These are phyloP conservation scores for Penicillium nucicola DNA, from an alignment of 495 filamentous ascomycete species.

Conservation along the genomic window DNA sequence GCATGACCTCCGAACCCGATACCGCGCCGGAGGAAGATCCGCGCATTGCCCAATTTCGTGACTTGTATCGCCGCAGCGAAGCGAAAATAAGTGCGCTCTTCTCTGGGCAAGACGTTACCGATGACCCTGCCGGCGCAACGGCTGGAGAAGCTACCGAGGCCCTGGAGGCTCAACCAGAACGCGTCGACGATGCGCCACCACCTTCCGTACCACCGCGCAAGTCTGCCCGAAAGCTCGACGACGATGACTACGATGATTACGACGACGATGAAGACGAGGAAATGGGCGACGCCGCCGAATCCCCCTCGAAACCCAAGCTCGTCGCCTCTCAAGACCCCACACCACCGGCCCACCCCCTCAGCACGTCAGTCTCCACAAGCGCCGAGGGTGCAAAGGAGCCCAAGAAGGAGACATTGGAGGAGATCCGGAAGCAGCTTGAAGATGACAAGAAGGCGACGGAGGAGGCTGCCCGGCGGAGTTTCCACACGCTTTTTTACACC, in stretches of 20 bases:
- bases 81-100: slow-evolving; percentile 59
- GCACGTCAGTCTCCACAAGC: slow-evolving; percentile 23
- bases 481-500: slow-evolving; percentile 90
- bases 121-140: slow-evolving; percentile 26
- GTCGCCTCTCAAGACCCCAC: slow-evolving; percentile 37
- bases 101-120: slow-evolving; percentile 41
- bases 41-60: slow-evolving; percentile 57
- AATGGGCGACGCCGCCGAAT: slow-evolving; percentile 49
- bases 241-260: slow-evolving; percentile 77
- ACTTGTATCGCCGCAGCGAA: slow-evolving; percentile 57
- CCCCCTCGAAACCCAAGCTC: slow-evolving; percentile 60
- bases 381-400: slow-evolving; percentile 37
- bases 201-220: slow-evolving; percentile 51
- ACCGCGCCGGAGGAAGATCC: slow-evolving; percentile 61
- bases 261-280: slow-evolving; percentile 82
- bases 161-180: slow-evolving; percentile 28
- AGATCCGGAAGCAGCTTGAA: slow-evolving; percentile 88
- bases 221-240: slow-evolving; percentile 69
- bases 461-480: slow-evolving; percentile 83
- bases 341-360: slow-evolving; percentile 27
- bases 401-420: slow-evolving; percentile 69
- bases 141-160: slow-evolving; percentile 24
- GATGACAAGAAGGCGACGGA: slow-evolving; percentile 92
- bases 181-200: slow-evolving; percentile 39
- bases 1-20: slow-evolving; percentile 49